Conservation (phyloP, 2,329 filamentous ascomycete genomes). For the Penicillium paneum region DNA sequence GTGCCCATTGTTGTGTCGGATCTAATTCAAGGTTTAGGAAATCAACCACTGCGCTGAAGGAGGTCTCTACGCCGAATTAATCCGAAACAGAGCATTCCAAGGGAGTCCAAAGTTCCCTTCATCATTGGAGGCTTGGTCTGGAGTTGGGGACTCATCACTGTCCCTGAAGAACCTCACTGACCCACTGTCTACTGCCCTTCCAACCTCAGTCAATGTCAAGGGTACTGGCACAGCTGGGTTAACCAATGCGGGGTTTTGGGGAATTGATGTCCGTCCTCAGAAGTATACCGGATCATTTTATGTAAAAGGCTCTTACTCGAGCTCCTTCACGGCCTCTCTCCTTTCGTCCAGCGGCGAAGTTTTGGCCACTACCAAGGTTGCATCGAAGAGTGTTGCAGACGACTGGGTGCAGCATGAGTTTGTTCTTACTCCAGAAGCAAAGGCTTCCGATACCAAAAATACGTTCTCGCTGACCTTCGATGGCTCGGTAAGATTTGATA, state of each 20-base stretch:
- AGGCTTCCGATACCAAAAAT: conserved; percentile 45
- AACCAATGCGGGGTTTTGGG: conserved; percentile 52
- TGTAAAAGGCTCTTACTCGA: conserved; percentile 39
- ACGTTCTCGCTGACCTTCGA: conserved; percentile 52
- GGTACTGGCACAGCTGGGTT: conserved; percentile 47
- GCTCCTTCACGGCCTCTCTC: conserved; percentile 37
- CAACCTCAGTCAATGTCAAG: conserved; percentile 43
- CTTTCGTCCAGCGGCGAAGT: conserved; percentile 40
- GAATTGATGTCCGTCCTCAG: conserved; percentile 49
- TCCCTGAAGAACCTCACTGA: conserved; percentile 38
- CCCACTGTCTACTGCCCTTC: conserved; percentile 47
- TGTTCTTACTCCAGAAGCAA: conserved; percentile 21
- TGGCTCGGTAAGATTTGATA: conserved; percentile 28
- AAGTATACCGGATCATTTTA: conserved; percentile 53
- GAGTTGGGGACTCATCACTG: conserved; percentile 28
- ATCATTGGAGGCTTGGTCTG: conserved; percentile 31
- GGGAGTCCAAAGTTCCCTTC: conserved; percentile 30
- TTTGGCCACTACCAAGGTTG: conserved; percentile 29
- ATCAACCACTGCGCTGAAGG: conserved; percentile 35
- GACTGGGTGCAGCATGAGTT: conserved; percentile 44
- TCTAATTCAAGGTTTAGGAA: conserved; percentile 16
- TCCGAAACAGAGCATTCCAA: conserved; percentile 38
- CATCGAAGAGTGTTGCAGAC: conserved; percentile 39
- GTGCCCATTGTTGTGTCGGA: neutral
- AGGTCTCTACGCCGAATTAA: conserved; percentile 36